Base-by-base conservation (phyloP, 2,329 filamentous ascomycete species). In the Fusarium sp. region DNA sequence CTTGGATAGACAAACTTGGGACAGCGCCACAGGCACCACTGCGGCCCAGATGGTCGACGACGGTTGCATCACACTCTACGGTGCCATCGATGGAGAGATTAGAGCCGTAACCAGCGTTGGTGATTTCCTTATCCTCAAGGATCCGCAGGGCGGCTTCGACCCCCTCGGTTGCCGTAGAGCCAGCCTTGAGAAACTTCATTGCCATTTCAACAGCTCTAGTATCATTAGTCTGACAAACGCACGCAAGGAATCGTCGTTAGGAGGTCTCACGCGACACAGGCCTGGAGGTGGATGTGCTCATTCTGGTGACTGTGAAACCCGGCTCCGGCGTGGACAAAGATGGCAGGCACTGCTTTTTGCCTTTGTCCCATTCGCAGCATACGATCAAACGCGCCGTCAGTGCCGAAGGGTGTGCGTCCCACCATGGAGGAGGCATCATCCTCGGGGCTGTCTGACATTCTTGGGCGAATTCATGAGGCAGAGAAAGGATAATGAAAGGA, bases 281-380 rank as follows among this genome's bases (percentile, higher is more conserved):
- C 94, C 75, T 91, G 86, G 10, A 99, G 87, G 77, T 99, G 96
- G 39, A 93, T 86, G 60, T 87, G 85, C 78, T 99, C 95, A 77
- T 98, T 98, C 65, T 92, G 89, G 27, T 89, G 85, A 77, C 94
- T 98, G 79, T 99, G 96, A 75, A 94, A 99, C 5, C 96, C 96
- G 15, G 96, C 96, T 36, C 96, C 96, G 39, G 95, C 96, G 80
- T 99, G 96, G 46, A 99, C 91, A 79, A 97, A 98, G 55, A 99
- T 95, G 63, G 94, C 94, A 61, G 90, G 90, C 10, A 90, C 67
- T 44, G 72, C 76, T 54, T 80, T 81, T 37, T 75, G 68, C 57
- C 72, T 79, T 15, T 81, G 80, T 7, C 71, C 75, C 23, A 79
- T 73, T 44, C 79, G 82, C 48, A 79, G 70, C 60, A 80, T 76